A percentile compares a stretch with the other conserved stretches of the same genome.
These are phyloP conservation scores for Cryptosporidium muris DNA, from an alignment of 169 alveolate species.

Conservation along the genomic window DNA sequence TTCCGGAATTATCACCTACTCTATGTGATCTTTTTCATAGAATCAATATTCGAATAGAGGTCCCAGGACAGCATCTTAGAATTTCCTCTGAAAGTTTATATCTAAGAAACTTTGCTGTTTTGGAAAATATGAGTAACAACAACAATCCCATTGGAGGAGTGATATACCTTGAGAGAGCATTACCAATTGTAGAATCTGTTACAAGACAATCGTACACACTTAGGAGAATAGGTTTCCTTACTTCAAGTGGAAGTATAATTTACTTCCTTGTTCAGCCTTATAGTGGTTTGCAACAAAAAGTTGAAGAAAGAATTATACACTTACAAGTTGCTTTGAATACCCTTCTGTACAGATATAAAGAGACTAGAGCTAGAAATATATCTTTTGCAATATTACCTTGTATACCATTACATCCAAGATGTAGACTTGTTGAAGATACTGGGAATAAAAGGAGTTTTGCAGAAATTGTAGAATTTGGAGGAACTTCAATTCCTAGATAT, in stretches of 20 bases:
- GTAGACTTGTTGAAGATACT: constrained; percentile 75
- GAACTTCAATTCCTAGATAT: not conserved
- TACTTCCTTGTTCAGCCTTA: constrained; percentile 77
- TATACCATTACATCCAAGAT: constrained; percentile 76
- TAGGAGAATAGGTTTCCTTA: constrained; percentile 74
- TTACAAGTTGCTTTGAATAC: constrained; percentile 73
- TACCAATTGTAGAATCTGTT: constrained; percentile 52
- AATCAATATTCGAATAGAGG: constrained; percentile 73
- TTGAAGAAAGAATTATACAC: constrained; percentile 76
- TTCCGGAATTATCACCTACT: constrained; percentile 74
- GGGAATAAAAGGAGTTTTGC: constrained; percentile 63
- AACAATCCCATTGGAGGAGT: constrained; percentile 71
- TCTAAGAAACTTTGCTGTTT: constrained; percentile 59
- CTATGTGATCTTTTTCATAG: constrained; percentile 75
- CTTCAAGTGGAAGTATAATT: constrained; percentile 74
- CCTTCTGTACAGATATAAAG: constrained; percentile 71
- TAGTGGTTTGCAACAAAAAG: constrained; percentile 76
- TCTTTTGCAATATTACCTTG: constrained; percentile 71
- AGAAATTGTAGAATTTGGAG: constrained; percentile 73
- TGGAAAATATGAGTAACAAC: constrained; percentile 31
- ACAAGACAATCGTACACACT: constrained; percentile 74
- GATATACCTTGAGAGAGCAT: constrained; percentile 72
- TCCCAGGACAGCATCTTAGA: constrained; percentile 75
- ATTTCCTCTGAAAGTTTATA: constrained; percentile 68
- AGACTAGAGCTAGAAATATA: constrained; percentile 73